Evolutionary conservation across 2,329 filamentous ascomycete species (phyloP), one percentile per base, ranked within the genome.

Genomic region (Xylariaceae sp.): DNA sequence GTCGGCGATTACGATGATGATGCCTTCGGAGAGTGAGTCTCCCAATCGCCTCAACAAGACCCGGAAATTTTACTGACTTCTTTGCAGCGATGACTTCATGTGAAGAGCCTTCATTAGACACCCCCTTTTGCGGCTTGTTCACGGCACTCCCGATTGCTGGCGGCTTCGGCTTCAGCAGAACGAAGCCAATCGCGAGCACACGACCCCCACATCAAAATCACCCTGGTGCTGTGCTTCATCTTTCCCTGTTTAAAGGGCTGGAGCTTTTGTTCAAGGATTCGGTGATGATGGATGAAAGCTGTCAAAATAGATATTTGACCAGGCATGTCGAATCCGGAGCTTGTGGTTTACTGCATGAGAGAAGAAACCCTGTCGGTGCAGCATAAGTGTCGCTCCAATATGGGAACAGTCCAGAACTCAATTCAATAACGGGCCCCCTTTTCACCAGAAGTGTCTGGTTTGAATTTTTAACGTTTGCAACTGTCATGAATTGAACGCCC

Each of bases 1-100:
- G 86, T 84, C n/a, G 84, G 82, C 58, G 79, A 85, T 52, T 96
- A 97, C 71, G 89, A 90, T 35, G 88, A 92, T 57, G 89, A 90
- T 47, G 80, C 73, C 61, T 90, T 90, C 71, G 93, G 90, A 77
- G 93, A 96, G 84, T 90, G 80, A 81, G 91, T 87, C 11, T 47
- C 53, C 37, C 44, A 17, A 9, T 45, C 3, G 11, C 34, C 30
- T 49, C 51, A 34, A 34, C 45, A n/a, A 18, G 3, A 56, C 34
- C 37, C 44, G 8, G 39, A 10, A 41, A 1, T 9, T 49, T 47
- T 37, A 47, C 56, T 61, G 17, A 64, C 50, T 17, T 50, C 10
- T 37, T 59, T 41, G 7, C 58, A 88, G 86, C 70, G 86, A 87
- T 67, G 86, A 89, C 73, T 89, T 89, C 69, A 89, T 89, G 86